A percentile compares a stretch with the other conserved stretches of the same genome.
Conservation (phyloP, 169 alveolate species). For the Cryptosporidium felis region DNA sequence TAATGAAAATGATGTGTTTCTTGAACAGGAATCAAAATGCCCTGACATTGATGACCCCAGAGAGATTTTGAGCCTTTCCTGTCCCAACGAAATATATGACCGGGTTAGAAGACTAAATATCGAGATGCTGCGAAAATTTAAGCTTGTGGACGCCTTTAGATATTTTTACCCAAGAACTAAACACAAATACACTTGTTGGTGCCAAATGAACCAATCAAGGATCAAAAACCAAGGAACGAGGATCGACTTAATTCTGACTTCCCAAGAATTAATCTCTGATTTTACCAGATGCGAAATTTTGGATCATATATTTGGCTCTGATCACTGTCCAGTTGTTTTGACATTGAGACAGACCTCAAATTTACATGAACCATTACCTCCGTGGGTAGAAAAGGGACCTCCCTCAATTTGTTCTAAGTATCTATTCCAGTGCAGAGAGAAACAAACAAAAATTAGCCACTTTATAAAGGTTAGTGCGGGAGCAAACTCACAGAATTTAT, state of each 20-base stretch:
- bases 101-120: neutral
- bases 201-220: constrained; percentile 26
- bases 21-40: too few relatives aligned
- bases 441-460: neutral
- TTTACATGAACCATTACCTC: neutral
- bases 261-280: neutral
- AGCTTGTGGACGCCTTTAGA: constrained; percentile 20
- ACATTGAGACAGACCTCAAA: neutral
- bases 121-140: neutral
- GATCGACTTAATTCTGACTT: constrained; percentile 44
- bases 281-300: constrained; percentile 11
- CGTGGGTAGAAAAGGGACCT: neutral
- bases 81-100: neutral
- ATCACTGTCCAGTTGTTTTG: constrained; percentile 47
- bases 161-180: neutral
- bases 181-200: constrained; percentile 52
- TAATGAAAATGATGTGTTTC: neutral
- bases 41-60: too few relatives aligned
- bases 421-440: constrained; percentile 35
- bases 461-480: too few relatives aligned
- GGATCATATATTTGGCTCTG: constrained; percentile 38
- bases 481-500: too few relatives aligned
- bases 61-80: neutral
- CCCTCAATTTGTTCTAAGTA: constrained; percentile 37
- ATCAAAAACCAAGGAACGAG: constrained; percentile 39